Conservation (phyloP, 352 stramenopile genomes). For the Peronospora belbahrii region DNA sequence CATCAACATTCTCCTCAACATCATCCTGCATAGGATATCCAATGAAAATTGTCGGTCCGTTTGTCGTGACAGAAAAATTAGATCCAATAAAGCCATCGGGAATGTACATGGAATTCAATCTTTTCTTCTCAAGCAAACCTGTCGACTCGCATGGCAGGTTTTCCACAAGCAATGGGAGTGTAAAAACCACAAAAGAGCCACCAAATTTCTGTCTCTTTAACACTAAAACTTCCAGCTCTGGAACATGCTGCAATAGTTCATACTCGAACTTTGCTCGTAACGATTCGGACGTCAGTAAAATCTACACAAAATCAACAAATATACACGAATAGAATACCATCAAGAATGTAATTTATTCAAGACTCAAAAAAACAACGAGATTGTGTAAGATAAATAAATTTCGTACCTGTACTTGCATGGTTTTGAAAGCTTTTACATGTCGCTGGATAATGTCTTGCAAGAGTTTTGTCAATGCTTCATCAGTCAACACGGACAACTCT, state of each 20-base stretch:
- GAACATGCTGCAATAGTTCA: slow-evolving; percentile 35
- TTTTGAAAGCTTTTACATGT: slow-evolving; percentile 13
- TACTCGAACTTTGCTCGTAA: slow-evolving; percentile 35
- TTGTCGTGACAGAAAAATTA: slow-evolving; percentile 12
- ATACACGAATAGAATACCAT: background rate
- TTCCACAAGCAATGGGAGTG: slow-evolving; percentile 27
- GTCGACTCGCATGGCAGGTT: slow-evolving; percentile 18
- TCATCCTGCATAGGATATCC: slow-evolving; percentile 19
- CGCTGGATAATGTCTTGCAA: slow-evolving; percentile 15
- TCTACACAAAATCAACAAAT: slow-evolving; percentile 1
- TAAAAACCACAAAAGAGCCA: slow-evolving; percentile 20
- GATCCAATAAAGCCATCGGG: slow-evolving; percentile 23
- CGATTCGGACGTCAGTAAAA: slow-evolving; percentile 3
- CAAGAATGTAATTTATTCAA: too few relatives aligned
- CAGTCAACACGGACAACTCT: slow-evolving; percentile 8
- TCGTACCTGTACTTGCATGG: slow-evolving; percentile 25
- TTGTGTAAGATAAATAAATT: too few relatives aligned
- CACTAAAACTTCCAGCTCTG: slow-evolving; percentile 28
- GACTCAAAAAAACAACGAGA: too few relatives aligned
- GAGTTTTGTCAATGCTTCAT: slow-evolving; percentile 13
- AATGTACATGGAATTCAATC: slow-evolving; percentile 17
- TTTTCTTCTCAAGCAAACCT: slow-evolving; percentile 1
- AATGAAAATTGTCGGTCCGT: slow-evolving; percentile 16
- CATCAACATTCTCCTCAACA: background rate
- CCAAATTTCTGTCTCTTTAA: background rate